Base-by-base conservation (phyloP, 495 filamentous ascomycete species). In the Neurospora cerealis region DNA sequence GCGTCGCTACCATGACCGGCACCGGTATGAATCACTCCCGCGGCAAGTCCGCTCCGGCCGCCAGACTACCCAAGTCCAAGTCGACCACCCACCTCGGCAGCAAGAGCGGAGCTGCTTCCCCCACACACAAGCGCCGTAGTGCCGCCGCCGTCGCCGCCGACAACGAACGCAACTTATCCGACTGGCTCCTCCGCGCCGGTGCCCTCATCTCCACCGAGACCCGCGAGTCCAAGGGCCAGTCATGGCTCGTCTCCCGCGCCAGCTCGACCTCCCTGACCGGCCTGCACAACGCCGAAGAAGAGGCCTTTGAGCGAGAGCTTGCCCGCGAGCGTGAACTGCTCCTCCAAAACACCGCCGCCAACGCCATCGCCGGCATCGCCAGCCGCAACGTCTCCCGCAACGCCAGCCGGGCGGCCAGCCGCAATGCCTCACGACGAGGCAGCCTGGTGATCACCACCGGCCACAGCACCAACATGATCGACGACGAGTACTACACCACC, bases 151-250 rank as follows among this genome's bases (percentile, higher is more conserved):
- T 66, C 54, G 46, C 38, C 62, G 72, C 36, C 71, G 39, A 73
- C 69, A 72, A 77, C 73, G 75, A 78, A 75, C 78, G 83, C 74
- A 79, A 78, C 42, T 88, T 92, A 72, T 86, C 86, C 28, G 91
- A 93, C 83, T 95, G 92, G 92, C 86, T 96, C 73, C 86, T 92
- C 21, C 90, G 91, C 69, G 88, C 91, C 3, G 93, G 92, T 2
- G 90, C 91, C 11, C 81, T 90, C 32, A 88, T 95, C 15, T 88
- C 91, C n/a, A 87, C 88, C 5, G 89, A 90, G 66, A 85, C 91
- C 3, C 86, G 92, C 73, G 92, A 95, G 75, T 89, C 88, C 77
- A 95, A 94, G 79, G 93, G 93, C 15, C 92, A 94, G 79, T 85
- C 88, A 54, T 96, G 93, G 93, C 87, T 96, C 4, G 86, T 87